These are phyloP conservation scores for Fusarium pseudocircinatum DNA, from an alignment of 2,329 filamentous ascomycete species.

Conservation along the genomic window DNA sequence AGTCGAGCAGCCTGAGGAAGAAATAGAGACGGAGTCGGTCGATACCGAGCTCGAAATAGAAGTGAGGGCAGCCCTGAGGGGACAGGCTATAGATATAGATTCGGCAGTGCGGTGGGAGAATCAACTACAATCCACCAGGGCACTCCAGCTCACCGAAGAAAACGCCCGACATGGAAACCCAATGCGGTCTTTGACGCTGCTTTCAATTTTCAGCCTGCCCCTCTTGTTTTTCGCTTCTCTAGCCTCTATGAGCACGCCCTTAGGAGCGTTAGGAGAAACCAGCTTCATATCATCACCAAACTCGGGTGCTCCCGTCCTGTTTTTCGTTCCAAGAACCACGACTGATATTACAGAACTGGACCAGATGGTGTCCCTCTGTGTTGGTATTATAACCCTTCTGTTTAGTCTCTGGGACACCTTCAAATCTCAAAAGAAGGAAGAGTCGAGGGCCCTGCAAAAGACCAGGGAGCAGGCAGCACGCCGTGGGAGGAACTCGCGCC, in stretches of 20 bases:
- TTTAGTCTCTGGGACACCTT: not conserved
- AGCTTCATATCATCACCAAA: not conserved
- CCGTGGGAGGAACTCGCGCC: not conserved
- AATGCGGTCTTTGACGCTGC: not conserved
- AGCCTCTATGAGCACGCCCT: not conserved
- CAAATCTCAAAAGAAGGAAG: not conserved
- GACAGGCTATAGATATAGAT: not conserved
- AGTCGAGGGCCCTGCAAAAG: not conserved
- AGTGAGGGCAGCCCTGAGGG: not conserved
- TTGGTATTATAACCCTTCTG: not conserved
- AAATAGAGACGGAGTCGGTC: not conserved
- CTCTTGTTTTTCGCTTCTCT: fast-evolving
- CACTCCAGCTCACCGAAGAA: not conserved
- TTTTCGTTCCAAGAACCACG: not conserved
- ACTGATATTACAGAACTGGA: not conserved
- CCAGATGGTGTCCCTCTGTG: not conserved
- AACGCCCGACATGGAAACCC: not conserved
- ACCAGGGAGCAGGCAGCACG: not conserved
- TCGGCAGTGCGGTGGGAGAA: not conserved
- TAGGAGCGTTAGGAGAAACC: not conserved
- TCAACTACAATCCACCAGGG: fast-evolving
- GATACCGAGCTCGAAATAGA: not conserved
- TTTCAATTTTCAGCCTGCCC: not conserved
- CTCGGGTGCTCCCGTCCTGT: not conserved
- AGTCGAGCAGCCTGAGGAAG: fast-evolving